These are phyloP conservation scores for Saprolegnia diclina DNA, from an alignment of 352 stramenopile species.

Conservation along the genomic window DNA sequence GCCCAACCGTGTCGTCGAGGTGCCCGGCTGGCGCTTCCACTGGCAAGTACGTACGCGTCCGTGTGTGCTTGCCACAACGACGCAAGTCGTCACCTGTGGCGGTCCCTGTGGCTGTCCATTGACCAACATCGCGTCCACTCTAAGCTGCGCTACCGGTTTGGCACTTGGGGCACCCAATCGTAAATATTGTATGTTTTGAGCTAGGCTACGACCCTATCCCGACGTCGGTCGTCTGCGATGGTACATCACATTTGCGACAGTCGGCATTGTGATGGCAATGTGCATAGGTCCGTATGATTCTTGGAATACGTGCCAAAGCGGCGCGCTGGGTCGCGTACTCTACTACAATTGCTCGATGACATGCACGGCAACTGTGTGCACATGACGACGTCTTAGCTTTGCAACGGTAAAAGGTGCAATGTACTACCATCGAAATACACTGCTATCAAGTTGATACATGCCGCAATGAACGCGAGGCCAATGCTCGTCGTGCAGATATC, in stretches of 20 bases:
- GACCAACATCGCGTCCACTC: conserved; percentile 20
- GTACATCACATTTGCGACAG: not conserved
- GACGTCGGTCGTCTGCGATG: conserved; percentile 5
- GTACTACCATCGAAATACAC: too few relatives aligned
- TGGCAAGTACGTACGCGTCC: conserved; percentile 61
- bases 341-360: conserved; percentile 22
- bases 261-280: not conserved
- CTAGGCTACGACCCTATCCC: conserved; percentile 16
- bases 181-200: not conserved
- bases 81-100: conserved; percentile 43
- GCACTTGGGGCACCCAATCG: not conserved
- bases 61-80: conserved; percentile 43
- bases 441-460: too few relatives aligned
- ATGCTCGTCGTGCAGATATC: too few relatives aligned
- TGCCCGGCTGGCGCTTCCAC: conserved; percentile 36
- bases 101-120: conserved; percentile 36
- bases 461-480: too few relatives aligned
- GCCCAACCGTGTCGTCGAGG: conserved; percentile 57
- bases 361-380: not conserved
- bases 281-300: conserved; percentile 20
- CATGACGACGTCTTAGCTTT: not conserved
- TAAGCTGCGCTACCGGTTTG: conserved; percentile 4
- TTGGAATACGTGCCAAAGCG: conserved; percentile 15
- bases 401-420: too few relatives aligned
- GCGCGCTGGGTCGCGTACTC: conserved; percentile 1